These are phyloP conservation scores for Phytophthora sansomeana DNA, from an alignment of 352 stramenopile genomes.

Conservation along the genomic window DNA sequence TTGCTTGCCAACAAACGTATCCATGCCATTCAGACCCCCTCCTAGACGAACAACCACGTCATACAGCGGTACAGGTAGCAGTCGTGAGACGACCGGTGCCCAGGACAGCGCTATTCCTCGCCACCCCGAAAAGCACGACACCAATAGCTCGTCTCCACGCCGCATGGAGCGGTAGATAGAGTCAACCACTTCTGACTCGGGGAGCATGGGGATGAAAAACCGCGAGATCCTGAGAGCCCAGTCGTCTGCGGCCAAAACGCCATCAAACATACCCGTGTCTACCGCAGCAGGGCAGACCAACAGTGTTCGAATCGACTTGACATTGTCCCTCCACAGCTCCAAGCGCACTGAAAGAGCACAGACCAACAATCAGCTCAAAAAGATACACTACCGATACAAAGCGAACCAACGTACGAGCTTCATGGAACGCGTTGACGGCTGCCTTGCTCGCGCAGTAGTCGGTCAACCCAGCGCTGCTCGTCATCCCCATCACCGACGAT, in stretches of 20 bases:
- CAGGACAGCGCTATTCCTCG: slow-evolving; percentile 59
- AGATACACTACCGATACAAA: neutral
- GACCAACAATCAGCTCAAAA: neutral
- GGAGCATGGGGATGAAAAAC: slow-evolving; percentile 60
- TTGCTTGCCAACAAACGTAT: slow-evolving; percentile 79
- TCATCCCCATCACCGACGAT: slow-evolving; percentile 84
- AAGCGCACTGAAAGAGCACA: slow-evolving; percentile 67
- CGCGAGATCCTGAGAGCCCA: slow-evolving; percentile 46
- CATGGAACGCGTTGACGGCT: slow-evolving; percentile 77
- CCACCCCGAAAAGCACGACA: slow-evolving; percentile 76
- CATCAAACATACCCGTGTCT: slow-evolving; percentile 82
- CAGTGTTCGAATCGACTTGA: slow-evolving; percentile 69
- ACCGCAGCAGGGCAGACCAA: slow-evolving; percentile 79
- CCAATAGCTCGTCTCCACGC: slow-evolving; percentile 59
- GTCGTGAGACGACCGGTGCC: slow-evolving; percentile 50
- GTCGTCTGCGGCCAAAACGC: slow-evolving; percentile 48
- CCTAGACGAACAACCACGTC: slow-evolving; percentile 63
- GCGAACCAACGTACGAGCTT: slow-evolving; percentile 44
- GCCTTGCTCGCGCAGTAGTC: slow-evolving; percentile 88
- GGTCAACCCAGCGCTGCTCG: slow-evolving; percentile 59
- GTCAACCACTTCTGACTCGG: slow-evolving; percentile 55
- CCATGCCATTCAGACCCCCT: slow-evolving; percentile 77
- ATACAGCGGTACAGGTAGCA: slow-evolving; percentile 65
- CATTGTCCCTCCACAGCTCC: slow-evolving; percentile 71
- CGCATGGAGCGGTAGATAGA: slow-evolving; percentile 66